Conservation (phyloP, 2,329 filamentous ascomycete species). For the Fusarium agapanthi region DNA sequence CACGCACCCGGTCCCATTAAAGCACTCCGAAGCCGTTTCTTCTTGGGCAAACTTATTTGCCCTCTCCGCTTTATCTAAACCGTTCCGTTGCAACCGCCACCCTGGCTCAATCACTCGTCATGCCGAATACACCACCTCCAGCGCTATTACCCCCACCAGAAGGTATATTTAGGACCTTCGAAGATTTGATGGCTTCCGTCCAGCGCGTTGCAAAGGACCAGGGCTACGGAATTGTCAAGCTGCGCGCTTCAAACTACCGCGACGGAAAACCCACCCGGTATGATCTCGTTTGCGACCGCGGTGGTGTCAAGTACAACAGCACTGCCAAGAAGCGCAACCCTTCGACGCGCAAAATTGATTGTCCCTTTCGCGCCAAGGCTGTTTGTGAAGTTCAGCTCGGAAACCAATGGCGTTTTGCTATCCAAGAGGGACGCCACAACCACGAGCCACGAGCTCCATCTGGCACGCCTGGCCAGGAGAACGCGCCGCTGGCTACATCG, state of each 20-base stretch:
- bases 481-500: constrained; percentile 65
- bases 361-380: constrained; percentile 70
- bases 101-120: constrained; percentile 49
- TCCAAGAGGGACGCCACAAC: constrained; percentile 68
- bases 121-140: constrained; percentile 58
- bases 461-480: constrained; percentile 64
- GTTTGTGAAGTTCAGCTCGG: constrained; percentile 70
- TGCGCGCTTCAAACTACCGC: constrained; percentile 70
- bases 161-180: constrained; percentile 67
- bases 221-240: constrained; percentile 69
- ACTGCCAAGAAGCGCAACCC: constrained; percentile 72
- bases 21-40: constrained; percentile 9
- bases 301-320: constrained; percentile 71
- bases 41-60: constrained; percentile 23
- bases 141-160: constrained; percentile 65
- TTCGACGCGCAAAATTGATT: constrained; percentile 71
- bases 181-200: constrained; percentile 65
- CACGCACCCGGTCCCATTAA: constrained; percentile 11
- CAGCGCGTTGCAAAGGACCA: constrained; percentile 69
- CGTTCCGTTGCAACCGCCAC: constrained; percentile 44
- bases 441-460: constrained; percentile 67
- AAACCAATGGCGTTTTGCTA: constrained; percentile 71
- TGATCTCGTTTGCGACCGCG: constrained; percentile 70
- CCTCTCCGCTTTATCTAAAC: constrained; percentile 40
- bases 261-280: constrained; percentile 70